Evolutionary conservation across 768 basidiomycete genomes (phyloP), one percentile per base, ranked within the genome.

Genomic region (Rhodotorula toruloides): DNA sequence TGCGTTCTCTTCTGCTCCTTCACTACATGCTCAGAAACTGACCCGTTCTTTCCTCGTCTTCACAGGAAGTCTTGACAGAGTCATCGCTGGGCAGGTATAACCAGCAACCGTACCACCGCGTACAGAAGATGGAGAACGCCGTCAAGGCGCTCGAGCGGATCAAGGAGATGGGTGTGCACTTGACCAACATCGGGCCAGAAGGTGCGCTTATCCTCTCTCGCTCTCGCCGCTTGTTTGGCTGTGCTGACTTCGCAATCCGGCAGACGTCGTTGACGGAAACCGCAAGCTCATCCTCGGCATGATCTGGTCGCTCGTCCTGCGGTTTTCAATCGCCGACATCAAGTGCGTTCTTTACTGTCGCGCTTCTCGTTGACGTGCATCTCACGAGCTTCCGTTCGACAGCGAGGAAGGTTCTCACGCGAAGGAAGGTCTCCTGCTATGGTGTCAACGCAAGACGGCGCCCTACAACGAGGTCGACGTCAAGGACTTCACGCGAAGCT

Each of bases 371-470:
- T 54, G 32, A 31, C 12, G 13, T 44, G 36, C 37, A 27, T 34
- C 58, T 44, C n/a, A 50, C 16, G 53, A 34, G 44, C n/a, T 14
- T 32, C 22, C 58, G 2, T 53, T 47, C 17, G 63, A 71, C 77
- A 97, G 94, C 73, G 91, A 93, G 82, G 96, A 98, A 80, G 96
- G 96, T 62, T 83, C 97, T n/a, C 92, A 92, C 16, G 96, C 96
- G 2, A 96, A 97, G 78, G 96, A 98, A 76, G 96, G 96, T 40
- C 83, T 99, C 17, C 81, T 99, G 8, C 83, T 99, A 7, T 99
- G 96, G 96, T 96, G 93, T 80, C 96, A 98, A 76, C 86, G 96
- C 60, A 96, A 94, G 79, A 99, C 96, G 1, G 85, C 83, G 40
- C 85, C 86, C 1, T 98, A 99, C 79, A 84, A 84, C 68, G 90